Base-by-base conservation (phyloP, 106 monocot species). In the Alisma plantagoaquatica region DNA sequence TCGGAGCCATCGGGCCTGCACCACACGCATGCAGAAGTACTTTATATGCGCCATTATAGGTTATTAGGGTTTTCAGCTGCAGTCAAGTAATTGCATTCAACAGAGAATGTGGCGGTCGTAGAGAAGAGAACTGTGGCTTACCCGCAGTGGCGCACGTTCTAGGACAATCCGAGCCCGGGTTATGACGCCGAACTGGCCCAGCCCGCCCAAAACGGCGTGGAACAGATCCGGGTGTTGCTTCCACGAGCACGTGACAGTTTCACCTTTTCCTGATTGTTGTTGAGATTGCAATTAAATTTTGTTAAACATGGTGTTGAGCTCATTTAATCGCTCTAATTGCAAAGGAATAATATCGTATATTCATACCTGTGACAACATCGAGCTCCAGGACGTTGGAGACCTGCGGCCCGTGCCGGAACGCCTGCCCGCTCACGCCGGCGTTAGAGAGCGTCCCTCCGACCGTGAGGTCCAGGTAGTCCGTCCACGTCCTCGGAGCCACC, bases 151-250 rank as follows among this genome's bases (percentile, higher is more conserved):
- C 43, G 87, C 87, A 18, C 19, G 66, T 61, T 87, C 83, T 12
- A 87, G 68, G 27, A 77, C 87, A 35, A 94, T 80, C n/a, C 83
- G 75, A 8, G 92, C 92, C 17, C 87, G 62, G 1, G 92, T 92
- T 20, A 92, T 92, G 61, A 92, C 78, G 15, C 92, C 92, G 65
- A 87, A 83, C 70, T 92, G 92, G 1, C 92, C 92, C 16, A 87
- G 31, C 0, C 93, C 93, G n/a, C 93, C 93, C 20, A 94, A 83
- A 44, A 80, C 93, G 2, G 71, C 77, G 53, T 75, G 56, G 57
- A 94, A 87, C 0, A 94, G 72, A 18, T 94, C 93, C 11, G 64
- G 25, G 54, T 87, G 77, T 51, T 64, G 21, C 18, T 67, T 28
- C 16, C 64, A 42, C 0, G 93, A 94, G 55, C 93, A 94, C 0